These are phyloP conservation scores for Chimonanthus praecox DNA, from an alignment of 164 flowering plant genomes.

Conservation along the genomic window DNA sequence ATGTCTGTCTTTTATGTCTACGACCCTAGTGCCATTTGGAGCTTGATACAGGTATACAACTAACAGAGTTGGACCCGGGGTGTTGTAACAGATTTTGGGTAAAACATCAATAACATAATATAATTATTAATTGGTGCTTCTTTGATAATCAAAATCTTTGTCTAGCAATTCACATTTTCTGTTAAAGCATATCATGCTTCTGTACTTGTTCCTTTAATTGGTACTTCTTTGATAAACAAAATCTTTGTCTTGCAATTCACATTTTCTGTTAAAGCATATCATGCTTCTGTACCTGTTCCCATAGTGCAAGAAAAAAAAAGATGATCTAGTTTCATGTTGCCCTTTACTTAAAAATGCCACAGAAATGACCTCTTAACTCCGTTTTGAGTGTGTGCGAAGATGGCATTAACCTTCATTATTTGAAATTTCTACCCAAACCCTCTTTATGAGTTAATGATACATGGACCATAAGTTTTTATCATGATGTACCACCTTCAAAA, in stretches of 20 bases:
- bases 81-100: conserved; percentile 15
- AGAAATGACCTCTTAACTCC: too few relatives aligned
- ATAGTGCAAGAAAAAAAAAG: too few relatives aligned
- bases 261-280: background rate
- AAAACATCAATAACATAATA: background rate
- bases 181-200: background rate
- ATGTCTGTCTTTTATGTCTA: background rate
- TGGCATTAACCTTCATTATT: too few relatives aligned
- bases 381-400: too few relatives aligned
- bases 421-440: too few relatives aligned
- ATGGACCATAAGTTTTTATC: too few relatives aligned
- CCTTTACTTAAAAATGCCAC: too few relatives aligned
- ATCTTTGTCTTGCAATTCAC: background rate
- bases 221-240: background rate
- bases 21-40: background rate
- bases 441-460: too few relatives aligned
- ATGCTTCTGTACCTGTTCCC: background rate
- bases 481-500: too few relatives aligned
- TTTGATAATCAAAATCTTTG: too few relatives aligned
- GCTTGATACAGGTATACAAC: background rate
- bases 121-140: background rate
- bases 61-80: background rate
- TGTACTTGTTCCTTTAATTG: background rate
- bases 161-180: background rate
- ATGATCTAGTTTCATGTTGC: too few relatives aligned